phyloP scores from a whole-genome alignment of 805 yeast species.

The Candida maris region DNA sequence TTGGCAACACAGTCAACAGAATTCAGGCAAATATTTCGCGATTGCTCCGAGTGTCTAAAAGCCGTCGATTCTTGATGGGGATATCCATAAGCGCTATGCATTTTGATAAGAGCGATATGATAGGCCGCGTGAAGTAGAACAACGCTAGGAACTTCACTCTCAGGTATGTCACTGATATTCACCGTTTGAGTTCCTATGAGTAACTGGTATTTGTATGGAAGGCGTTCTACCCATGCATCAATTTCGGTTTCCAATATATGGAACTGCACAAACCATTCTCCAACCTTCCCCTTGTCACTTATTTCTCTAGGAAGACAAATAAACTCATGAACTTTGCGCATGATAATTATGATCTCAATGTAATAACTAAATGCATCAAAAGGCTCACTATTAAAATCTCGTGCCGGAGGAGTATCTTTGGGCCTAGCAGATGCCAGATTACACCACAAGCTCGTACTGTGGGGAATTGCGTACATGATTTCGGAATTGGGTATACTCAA shows the following conservation, averaged over 20 bases:
- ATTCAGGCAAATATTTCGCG: constrained; percentile 16
- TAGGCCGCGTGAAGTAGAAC: constrained; percentile 15
- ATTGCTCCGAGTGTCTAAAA: constrained; percentile 19
- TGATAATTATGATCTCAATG: constrained; percentile 15
- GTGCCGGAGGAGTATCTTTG: too few species aligned
- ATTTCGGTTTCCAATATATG: constrained; percentile 17
- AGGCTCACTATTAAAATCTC: neutral
- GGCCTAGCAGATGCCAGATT: neutral
- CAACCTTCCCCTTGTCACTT: constrained; percentile 13
- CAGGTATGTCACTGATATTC: neutral
- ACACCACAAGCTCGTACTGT: constrained; percentile 15
- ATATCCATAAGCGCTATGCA: constrained; percentile 25
- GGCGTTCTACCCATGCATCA: constrained; percentile 12
- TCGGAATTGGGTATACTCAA: constrained; percentile 20
- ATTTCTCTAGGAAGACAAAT: constrained; percentile 17
- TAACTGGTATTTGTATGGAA: constrained; percentile 8
- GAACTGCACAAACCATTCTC: constrained; percentile 17
- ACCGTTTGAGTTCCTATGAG: constrained; percentile 5
- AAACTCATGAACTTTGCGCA: constrained; percentile 17
- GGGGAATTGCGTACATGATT: constrained; percentile 17
- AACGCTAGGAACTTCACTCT: constrained; percentile 5
- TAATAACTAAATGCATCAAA: constrained; percentile 23
- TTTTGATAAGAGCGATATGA: constrained; percentile 21
- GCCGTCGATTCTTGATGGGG: constrained; percentile 23
- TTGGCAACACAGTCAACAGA: constrained; percentile 12